Evolutionary conservation across 306 rosid genomes (phyloP).

Genomic region (Biancaea sappan): DNA sequence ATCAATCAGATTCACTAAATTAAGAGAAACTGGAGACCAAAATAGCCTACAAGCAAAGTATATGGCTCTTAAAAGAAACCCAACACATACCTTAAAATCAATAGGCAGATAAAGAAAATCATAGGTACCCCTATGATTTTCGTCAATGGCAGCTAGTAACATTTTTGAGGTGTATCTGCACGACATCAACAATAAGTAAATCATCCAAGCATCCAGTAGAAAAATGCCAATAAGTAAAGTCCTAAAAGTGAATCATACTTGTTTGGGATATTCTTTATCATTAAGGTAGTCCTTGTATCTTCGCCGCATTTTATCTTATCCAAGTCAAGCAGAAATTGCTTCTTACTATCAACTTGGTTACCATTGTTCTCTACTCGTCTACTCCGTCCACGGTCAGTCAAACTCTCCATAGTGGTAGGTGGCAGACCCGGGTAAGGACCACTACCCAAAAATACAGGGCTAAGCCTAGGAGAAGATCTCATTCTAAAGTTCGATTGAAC

Average conservation of each 20-base stretch:
- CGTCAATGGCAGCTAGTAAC: slow-evolving; percentile 96
- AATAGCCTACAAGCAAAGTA: neutral
- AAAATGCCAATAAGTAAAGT: slow-evolving; percentile 11
- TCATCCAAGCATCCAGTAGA: slow-evolving; percentile 23
- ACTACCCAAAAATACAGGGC: slow-evolving; percentile 73
- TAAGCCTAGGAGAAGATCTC: slow-evolving; percentile 82
- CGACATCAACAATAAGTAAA: slow-evolving; percentile 29
- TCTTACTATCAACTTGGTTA: slow-evolving; percentile 79
- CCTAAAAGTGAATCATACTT: slow-evolving; percentile 60
- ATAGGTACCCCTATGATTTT: slow-evolving; percentile 82
- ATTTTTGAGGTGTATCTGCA: slow-evolving; percentile 93
- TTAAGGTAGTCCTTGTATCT: slow-evolving; percentile 91
- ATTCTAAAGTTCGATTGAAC: slow-evolving; percentile 78
- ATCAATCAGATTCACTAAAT: slow-evolving; percentile 28
- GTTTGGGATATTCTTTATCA: slow-evolving; percentile 97
- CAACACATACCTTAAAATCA: slow-evolving; percentile 80
- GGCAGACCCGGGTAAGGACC: slow-evolving; percentile 71
- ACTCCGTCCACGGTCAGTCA: slow-evolving; percentile 71
- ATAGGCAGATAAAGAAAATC: slow-evolving; percentile 96
- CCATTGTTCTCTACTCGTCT: slow-evolving; percentile 77
- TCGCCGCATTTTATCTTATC: slow-evolving; percentile 84
- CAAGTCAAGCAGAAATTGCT: slow-evolving; percentile 92
- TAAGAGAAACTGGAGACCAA: neutral
- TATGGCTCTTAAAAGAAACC: slow-evolving; percentile 11
- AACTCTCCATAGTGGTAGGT: slow-evolving; percentile 59